Evolutionary conservation across 2,329 filamentous ascomycete genomes (phyloP).

Genomic region (Aaosphaeria pasadenensis): DNA sequence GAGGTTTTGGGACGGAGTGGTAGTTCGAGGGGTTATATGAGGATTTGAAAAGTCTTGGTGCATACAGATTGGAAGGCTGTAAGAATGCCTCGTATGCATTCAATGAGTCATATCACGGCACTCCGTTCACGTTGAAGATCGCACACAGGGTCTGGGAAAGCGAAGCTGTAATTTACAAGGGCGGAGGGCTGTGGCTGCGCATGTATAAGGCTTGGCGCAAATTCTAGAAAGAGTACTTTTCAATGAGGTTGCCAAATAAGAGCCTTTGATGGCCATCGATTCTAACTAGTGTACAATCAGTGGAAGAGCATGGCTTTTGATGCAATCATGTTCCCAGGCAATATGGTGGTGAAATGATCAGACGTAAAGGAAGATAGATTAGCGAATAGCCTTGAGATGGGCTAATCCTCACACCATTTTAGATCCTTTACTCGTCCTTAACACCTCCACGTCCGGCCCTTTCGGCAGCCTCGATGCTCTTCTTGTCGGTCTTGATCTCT

Average conservation of each 20-base stretch:
- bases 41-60: neutral
- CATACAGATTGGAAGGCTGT: neutral
- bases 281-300: neutral
- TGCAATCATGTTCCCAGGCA: too few species aligned
- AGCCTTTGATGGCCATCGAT: neutral
- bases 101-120: too few species aligned
- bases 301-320: too few species aligned
- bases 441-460: conserved; percentile 49
- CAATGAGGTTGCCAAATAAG: too few species aligned
- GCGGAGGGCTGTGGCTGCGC: neutral
- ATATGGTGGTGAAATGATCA: too few species aligned
- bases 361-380: too few species aligned
- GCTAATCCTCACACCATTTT: too few species aligned
- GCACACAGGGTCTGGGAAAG: neutral
- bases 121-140: too few species aligned
- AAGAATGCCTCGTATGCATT: too few species aligned
- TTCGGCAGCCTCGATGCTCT: conserved; percentile 54
- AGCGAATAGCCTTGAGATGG: too few species aligned
- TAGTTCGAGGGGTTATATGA: neutral
- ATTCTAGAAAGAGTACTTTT: too few species aligned
- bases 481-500: conserved; percentile 78
- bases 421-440: conserved; percentile 48
- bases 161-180: neutral
- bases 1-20: neutral
- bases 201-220: neutral